Evolutionary conservation across 805 yeast genomes (phyloP).

Genomic region (Ogataea philodendri): DNA sequence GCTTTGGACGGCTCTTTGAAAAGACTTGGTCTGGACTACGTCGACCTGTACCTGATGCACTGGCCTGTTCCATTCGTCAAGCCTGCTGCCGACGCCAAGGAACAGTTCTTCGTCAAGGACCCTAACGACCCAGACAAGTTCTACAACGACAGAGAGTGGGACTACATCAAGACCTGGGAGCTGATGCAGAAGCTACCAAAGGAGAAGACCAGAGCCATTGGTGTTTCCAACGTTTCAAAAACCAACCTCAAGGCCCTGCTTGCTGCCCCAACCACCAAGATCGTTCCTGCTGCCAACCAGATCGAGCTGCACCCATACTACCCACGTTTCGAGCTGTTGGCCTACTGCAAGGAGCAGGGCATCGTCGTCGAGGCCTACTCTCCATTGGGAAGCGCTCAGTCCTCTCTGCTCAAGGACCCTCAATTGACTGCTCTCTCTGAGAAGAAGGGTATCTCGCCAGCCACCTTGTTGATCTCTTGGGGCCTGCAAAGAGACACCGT

Average conservation of each 20-base stretch:
- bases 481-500: constrained; percentile 54
- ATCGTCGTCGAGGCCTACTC: constrained; percentile 72
- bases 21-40: constrained; percentile 68
- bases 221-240: constrained; percentile 71
- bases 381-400: constrained; percentile 64
- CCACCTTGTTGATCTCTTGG: constrained; percentile 58
- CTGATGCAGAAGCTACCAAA: constrained; percentile 54
- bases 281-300: constrained; percentile 52
- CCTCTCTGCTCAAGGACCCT: constrained; percentile 49
- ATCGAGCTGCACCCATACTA: constrained; percentile 15
- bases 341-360: constrained; percentile 49
- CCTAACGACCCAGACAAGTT: constrained; percentile 29
- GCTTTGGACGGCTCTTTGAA: constrained; percentile 59
- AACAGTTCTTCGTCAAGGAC: constrained; percentile 21
- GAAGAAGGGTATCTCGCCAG: constrained; percentile 43
- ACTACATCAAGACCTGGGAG: constrained; percentile 59
- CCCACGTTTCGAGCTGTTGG: constrained; percentile 51
- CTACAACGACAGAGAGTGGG: constrained; percentile 30
- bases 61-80: constrained; percentile 69
- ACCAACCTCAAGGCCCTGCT: constrained; percentile 51
- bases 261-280: constrained; percentile 42
- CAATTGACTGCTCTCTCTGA: constrained; percentile 44
- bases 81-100: constrained; percentile 33
- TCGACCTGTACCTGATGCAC: constrained; percentile 76
- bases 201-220: constrained; percentile 60